Evolutionary conservation across 192 early-diverging fungal genomes (phyloP).

Genomic region (Backusella mclennaniae): DNA sequence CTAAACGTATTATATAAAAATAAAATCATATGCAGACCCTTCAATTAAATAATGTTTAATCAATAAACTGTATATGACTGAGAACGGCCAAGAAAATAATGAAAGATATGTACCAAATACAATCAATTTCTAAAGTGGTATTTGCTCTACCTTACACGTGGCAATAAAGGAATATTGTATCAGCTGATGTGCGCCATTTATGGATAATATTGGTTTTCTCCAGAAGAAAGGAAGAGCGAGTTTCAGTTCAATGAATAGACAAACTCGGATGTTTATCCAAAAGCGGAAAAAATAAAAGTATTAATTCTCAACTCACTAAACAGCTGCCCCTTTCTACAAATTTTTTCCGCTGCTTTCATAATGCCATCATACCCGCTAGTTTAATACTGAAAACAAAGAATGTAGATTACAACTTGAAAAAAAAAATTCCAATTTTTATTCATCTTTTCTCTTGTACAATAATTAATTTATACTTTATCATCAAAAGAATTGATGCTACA

Average conservation of each 20-base stretch:
- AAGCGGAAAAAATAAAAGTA: not conserved
- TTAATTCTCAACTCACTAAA: not conserved
- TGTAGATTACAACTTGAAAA: slow-evolving; percentile 4
- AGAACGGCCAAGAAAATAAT: too few species aligned
- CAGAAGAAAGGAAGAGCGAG: not conserved
- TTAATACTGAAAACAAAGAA: slow-evolving; percentile 9
- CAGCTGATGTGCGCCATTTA: not conserved
- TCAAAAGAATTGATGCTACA: not conserved
- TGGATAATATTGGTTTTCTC: not conserved
- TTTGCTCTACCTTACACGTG: not conserved
- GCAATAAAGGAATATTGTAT: not conserved
- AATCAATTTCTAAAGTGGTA: not conserved
- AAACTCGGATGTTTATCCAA: not conserved
- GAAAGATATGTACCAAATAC: not conserved
- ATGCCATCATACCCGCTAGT: not conserved
- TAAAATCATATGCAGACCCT: not conserved
- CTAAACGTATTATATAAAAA: not conserved
- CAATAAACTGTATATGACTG: not conserved
- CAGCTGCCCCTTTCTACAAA: not conserved
- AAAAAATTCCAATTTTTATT: not conserved
- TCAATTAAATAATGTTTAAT: not conserved
- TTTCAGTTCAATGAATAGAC: not conserved
- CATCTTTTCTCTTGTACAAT: not conserved
- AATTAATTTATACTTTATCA: not conserved
- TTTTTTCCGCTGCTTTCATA: not conserved